Evolutionary conservation across 2,329 filamentous ascomycete species (phyloP), one percentile per base, ranked within the genome.

Genomic region (Ophiostoma australiae): DNA sequence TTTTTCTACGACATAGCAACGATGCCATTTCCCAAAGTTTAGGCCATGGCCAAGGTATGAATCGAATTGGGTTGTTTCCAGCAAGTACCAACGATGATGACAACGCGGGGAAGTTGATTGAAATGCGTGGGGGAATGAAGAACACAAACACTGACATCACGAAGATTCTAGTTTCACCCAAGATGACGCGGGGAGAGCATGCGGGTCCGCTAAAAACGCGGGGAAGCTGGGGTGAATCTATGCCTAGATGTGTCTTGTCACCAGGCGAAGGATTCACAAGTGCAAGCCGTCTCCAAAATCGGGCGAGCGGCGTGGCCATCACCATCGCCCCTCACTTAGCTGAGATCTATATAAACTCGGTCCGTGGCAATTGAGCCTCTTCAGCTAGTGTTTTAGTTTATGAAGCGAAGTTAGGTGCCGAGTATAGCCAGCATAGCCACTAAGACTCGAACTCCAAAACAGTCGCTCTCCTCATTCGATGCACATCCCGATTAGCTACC

Each of bases 341-440:
- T 20, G 7, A 7, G 35, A 7, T 63, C 63, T 37, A 23, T 39
- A 67, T 67, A 37, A 67, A 67, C 63, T 67, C 58, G 58, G 58
- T 20, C 58, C 58, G 58, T 67, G 63, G 35, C 20, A 37, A 39
- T 41, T 66, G 13, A 66, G 17, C 35, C n/a, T 35, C 8, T 17
- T 10, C 15, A 20, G 35, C 13, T 37, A n/a, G 63, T n/a, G 1
- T 5, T 35, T 20, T 37, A 17, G 20, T 7, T 20, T 2, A 20
- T 6, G 31, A 39, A 23, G 20, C 31, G 35, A 67, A 5, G 35
- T 17, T 20, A 10, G 20, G 6, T 67, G 11, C 63, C 63, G 33
- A 67, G 33, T 66, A 35, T 35, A 35, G 5, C 58, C 58, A 63
- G 58, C 58, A 63, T 13, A 63, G 58, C 58, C 58, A 63, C 2